A percentile compares a stretch with the other conserved stretches of the same genome.
phyloP scores from a whole-genome alignment of 176 grass and related monocot genomes.

The Dactylis glomerata region DNA sequence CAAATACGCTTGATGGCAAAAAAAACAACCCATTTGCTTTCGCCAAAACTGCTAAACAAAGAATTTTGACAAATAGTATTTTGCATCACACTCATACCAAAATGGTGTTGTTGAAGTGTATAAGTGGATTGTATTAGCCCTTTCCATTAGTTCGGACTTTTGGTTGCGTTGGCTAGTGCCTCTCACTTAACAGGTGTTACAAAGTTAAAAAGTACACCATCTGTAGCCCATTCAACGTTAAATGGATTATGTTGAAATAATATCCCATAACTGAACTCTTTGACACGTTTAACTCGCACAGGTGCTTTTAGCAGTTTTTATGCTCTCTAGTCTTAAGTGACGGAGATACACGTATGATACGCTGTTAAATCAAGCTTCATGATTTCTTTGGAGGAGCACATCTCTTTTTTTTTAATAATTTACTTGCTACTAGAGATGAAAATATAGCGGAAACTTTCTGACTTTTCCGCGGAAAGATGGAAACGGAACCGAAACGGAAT shows the following conservation, averaged over 20 bases:
- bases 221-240: neutral
- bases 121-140: too few species aligned
- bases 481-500: too few species aligned
- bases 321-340: neutral
- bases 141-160: too few species aligned
- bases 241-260: neutral
- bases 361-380: conserved; percentile 2
- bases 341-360: neutral
- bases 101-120: too few species aligned
- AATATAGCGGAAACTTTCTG: too few species aligned
- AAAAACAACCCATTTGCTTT: neutral
- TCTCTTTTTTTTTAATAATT: neutral
- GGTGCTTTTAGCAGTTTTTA: neutral
- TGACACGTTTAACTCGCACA: neutral
- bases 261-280: neutral
- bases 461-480: too few species aligned
- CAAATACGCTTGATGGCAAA: neutral
- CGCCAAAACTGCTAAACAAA: neutral
- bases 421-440: too few species aligned
- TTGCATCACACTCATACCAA: neutral
- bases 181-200: too few species aligned
- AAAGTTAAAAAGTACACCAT: neutral
- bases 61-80: neutral
- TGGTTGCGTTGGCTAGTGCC: too few species aligned
- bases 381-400: neutral